Evolutionary conservation across 106 monocot genomes (phyloP).

Genomic region (Dioscorea alata): DNA sequence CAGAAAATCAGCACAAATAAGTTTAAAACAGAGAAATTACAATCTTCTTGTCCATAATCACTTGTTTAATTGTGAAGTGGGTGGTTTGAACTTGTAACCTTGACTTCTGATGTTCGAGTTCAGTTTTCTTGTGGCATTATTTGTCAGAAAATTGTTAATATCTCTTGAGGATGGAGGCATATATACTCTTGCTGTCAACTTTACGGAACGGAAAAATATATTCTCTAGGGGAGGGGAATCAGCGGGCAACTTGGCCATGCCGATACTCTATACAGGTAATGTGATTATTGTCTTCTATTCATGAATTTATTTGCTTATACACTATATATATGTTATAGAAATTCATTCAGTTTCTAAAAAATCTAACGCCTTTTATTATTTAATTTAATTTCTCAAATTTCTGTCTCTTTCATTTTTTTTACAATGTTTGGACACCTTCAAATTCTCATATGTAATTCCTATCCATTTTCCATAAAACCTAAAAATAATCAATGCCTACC

Average conservation of each 20-base stretch:
- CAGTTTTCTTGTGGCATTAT: background rate
- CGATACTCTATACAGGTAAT: slow-evolving; percentile 54
- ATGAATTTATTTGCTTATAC: background rate
- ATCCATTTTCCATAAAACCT: too few relatives aligned
- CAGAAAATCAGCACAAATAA: too few relatives aligned
- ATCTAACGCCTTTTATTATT: too few relatives aligned
- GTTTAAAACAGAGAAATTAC: background rate
- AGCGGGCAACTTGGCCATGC: slow-evolving; percentile 81
- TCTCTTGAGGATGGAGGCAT: slow-evolving; percentile 96
- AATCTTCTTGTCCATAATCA: background rate
- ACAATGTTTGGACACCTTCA: too few relatives aligned
- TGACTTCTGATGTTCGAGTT: too few relatives aligned
- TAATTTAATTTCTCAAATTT: too few relatives aligned
- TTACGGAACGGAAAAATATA: slow-evolving; percentile 74
- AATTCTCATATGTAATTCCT: too few relatives aligned
- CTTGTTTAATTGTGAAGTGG: background rate
- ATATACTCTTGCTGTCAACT: slow-evolving; percentile 81
- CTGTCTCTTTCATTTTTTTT: too few relatives aligned
- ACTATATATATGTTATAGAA: too few relatives aligned
- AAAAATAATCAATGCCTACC: too few relatives aligned
- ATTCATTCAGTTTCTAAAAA: too few relatives aligned
- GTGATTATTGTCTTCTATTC: background rate
- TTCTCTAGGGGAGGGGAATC: slow-evolving; percentile 83
- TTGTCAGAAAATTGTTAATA: slow-evolving; percentile 59
- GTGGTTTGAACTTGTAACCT: too few relatives aligned